These are phyloP conservation scores for Calonectria multiphialidica DNA, from an alignment of 2,329 filamentous ascomycete genomes.

Conservation along the genomic window DNA sequence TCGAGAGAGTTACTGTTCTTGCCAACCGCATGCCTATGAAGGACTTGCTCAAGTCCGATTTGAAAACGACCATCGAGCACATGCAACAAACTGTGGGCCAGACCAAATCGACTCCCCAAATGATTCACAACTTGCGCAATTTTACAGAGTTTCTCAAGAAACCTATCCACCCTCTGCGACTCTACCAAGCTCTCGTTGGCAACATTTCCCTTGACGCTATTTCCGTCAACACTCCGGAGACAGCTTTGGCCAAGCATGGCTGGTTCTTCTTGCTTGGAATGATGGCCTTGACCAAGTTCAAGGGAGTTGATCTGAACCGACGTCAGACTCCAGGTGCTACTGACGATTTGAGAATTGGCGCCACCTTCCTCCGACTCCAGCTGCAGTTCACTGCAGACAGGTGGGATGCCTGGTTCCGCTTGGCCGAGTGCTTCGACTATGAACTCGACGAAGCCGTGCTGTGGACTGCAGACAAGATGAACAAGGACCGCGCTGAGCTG, in stretches of 20 bases:
- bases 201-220: constrained; percentile 80
- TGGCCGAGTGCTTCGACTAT: constrained; percentile 89
- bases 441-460: constrained; percentile 89
- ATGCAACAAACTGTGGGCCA: constrained; percentile 89
- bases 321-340: constrained; percentile 83
- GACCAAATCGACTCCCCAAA: constrained; percentile 81
- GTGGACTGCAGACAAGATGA: constrained; percentile 93
- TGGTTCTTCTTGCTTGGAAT: constrained; percentile 95
- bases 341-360: constrained; percentile 85
- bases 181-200: constrained; percentile 86
- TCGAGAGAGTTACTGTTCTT: constrained; percentile 86
- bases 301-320: constrained; percentile 76
- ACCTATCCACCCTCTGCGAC: constrained; percentile 82
- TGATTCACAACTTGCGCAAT: constrained; percentile 89
- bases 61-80: constrained; percentile 91
- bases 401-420: constrained; percentile 92
- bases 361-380: constrained; percentile 84
- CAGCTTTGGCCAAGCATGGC: constrained; percentile 80
- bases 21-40: constrained; percentile 89
- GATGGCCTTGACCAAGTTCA: constrained; percentile 89
- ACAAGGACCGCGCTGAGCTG: constrained; percentile 82
- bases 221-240: constrained; percentile 76
- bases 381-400: constrained; percentile 84
- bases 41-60: constrained; percentile 89
- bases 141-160: constrained; percentile 85